Evolutionary conservation across 2,329 filamentous ascomycete genomes (phyloP).

Genomic region (Diaporthe eres): DNA sequence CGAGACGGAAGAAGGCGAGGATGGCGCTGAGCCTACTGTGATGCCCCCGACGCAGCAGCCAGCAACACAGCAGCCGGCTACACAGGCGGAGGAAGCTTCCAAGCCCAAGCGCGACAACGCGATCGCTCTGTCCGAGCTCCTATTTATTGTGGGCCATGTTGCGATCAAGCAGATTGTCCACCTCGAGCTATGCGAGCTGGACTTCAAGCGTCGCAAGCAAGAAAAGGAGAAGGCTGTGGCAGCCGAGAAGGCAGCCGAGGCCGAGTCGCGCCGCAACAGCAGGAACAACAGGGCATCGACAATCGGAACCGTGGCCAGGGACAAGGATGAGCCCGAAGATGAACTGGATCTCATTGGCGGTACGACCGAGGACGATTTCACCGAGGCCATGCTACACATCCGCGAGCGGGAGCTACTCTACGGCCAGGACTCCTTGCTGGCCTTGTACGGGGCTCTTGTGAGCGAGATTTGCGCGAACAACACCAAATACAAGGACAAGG

Average conservation of each 20-base stretch:
- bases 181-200: constrained; percentile 94
- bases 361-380: constrained; percentile 95
- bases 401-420: constrained; percentile 88
- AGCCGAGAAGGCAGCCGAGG: constrained; percentile 58
- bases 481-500: constrained; percentile 89
- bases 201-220: constrained; percentile 96
- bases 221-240: constrained; percentile 82
- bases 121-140: constrained; percentile 85
- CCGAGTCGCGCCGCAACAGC: constrained; percentile 49
- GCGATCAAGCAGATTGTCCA: constrained; percentile 99
- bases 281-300: constrained; percentile 46
- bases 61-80: constrained; percentile 14
- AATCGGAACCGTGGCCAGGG: constrained; percentile 51
- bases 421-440: constrained; percentile 85
- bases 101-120: constrained; percentile 75
- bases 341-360: constrained; percentile 97
- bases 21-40: constrained; percentile 38
- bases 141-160: constrained; percentile 96
- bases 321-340: constrained; percentile 79
- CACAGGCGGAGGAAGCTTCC: constrained; percentile 31
- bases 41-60: constrained; percentile 39
- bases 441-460: constrained; percentile 91
- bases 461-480: constrained; percentile 96
- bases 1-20: constrained; percentile 45
- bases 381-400: constrained; percentile 87